Base-by-base conservation (phyloP, 768 basidiomycete species). In the Exsudoporus frostii region DNA sequence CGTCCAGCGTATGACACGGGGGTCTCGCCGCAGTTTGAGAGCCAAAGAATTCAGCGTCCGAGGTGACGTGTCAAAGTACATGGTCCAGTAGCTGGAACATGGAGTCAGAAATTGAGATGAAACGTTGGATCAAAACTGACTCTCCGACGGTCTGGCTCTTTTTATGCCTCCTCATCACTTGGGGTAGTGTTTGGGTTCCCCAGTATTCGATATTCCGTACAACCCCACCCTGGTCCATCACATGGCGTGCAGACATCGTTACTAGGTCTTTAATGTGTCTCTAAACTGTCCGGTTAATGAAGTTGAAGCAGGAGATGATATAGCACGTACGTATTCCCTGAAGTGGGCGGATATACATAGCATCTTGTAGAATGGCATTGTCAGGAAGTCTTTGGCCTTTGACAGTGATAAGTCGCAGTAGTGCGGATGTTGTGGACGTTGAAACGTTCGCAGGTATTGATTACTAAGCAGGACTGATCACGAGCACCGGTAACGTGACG, bases 281-380 rank as follows among this genome's bases (percentile, higher is more conserved):
- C 91, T 93, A 40, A 19, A 42, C 38, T 15, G 29, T 7, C 24
- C 22, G 4, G 47, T 45, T 10, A 45, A 51, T 33, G 29, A 7
- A 29, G 20, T 41, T 32, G 15, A 38, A 55, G 33, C 8, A 49
- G 45, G 20, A 8, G 27, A 13, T 13, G 24, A 37, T 20, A 17
- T 24, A 22, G 13, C 10, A 74, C 84, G 48, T 55, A 90, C 90
- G 65, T 86, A 92, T 80, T 86, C 79, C 15, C 73, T 70, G 57
- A 84, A 84, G 66, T 93, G 91, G 5, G 82, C 79, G 1, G 91
- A 78, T 54, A 94, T 90, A 65, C 91, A 92, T 45, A 92, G 63
- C 78, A 95, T 82, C 64, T 92, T 84, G 73, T 95, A 95, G 65
- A 93, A 80, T 6, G 91, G 91, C 92, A 95, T 95, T 22, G 60